Conservation (phyloP, 495 filamentous ascomycete species). For the Xylaria longipes region DNA sequence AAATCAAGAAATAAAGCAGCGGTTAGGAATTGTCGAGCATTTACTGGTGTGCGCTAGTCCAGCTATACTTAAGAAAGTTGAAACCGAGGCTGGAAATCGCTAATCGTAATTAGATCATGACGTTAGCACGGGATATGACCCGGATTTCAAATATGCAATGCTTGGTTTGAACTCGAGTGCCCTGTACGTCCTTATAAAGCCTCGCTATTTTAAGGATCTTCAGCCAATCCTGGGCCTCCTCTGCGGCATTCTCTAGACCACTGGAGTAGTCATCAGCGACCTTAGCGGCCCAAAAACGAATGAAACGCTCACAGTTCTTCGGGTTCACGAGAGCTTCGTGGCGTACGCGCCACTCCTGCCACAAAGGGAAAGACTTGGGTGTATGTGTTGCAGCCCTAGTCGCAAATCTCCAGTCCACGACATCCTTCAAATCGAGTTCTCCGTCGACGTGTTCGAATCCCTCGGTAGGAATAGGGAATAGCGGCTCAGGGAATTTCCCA, state of each 20-base stretch:
- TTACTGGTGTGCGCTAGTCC: not conserved
- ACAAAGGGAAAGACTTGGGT: not conserved
- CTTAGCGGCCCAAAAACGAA: not conserved
- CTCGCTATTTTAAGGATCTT: not conserved
- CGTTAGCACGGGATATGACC: too few relatives aligned
- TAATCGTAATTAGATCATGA: too few relatives aligned
- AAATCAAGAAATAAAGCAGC: not conserved
- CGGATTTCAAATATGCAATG: not conserved
- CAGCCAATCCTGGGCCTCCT: not conserved
- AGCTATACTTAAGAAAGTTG: not conserved
- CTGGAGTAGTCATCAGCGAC: not conserved
- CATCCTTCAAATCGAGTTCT: too few relatives aligned
- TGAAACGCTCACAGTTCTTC: too few relatives aligned
- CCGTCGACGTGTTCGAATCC: not conserved
- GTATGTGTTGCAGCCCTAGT: not conserved
- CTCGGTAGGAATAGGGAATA: not conserved
- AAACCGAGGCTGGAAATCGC: too few relatives aligned
- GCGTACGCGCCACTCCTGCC: constrained; percentile 1
- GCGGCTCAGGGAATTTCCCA: not conserved
- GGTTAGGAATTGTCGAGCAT: not conserved
- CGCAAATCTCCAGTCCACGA: not conserved
- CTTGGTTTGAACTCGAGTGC: not conserved
- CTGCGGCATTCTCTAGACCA: not conserved
- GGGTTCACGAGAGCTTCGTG: not conserved
- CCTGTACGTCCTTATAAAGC: not conserved